phyloP scores from a whole-genome alignment of 371 early-diverging fungal genomes.

The Mucor irregularis region DNA sequence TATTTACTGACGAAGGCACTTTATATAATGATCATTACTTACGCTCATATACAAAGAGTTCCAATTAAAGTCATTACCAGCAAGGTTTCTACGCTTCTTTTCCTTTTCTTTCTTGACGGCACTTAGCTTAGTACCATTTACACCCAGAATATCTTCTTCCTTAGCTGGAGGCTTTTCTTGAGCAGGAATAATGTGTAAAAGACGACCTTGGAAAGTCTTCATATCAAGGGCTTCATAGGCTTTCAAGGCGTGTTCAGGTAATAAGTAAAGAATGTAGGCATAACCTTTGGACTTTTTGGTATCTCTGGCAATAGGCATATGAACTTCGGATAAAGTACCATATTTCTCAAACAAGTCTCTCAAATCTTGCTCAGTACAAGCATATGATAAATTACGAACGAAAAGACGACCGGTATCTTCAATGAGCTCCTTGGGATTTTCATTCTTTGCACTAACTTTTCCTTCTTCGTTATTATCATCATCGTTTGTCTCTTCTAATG shows the following conservation, averaged over 20 bases:
- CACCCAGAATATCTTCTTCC: slow-evolving; percentile 60
- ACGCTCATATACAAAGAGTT: slow-evolving; percentile 94
- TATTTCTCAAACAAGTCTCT: slow-evolving; percentile 74
- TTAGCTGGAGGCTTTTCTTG: slow-evolving; percentile 80
- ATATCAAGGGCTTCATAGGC: slow-evolving; percentile 83
- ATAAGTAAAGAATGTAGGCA: slow-evolving; percentile 83
- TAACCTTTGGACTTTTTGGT: slow-evolving; percentile 93
- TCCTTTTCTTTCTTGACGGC: slow-evolving; percentile 83
- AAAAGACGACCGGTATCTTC: slow-evolving; percentile 93
- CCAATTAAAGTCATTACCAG: slow-evolving; percentile 90
- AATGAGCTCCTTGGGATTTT: slow-evolving; percentile 68
- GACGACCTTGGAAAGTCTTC: slow-evolving; percentile 88
- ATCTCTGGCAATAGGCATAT: slow-evolving; percentile 90
- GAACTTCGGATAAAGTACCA: slow-evolving; percentile 91
- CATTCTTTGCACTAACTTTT: not conserved
- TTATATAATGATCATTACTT: slow-evolving; percentile 20
- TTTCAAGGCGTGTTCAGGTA: slow-evolving; percentile 93
- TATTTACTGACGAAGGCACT: not conserved
- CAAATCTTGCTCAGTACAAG: slow-evolving; percentile 87
- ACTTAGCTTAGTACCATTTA: slow-evolving; percentile 59
- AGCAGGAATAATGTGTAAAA: slow-evolving; percentile 84
- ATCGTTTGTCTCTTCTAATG: slow-evolving; percentile 11
- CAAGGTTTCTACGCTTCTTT: slow-evolving; percentile 71
- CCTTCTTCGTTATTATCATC: slow-evolving; percentile 20
- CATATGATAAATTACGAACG: slow-evolving; percentile 89